Base-by-base conservation (phyloP, 495 filamentous ascomycete species). In the Aspergillus conjunctus region DNA sequence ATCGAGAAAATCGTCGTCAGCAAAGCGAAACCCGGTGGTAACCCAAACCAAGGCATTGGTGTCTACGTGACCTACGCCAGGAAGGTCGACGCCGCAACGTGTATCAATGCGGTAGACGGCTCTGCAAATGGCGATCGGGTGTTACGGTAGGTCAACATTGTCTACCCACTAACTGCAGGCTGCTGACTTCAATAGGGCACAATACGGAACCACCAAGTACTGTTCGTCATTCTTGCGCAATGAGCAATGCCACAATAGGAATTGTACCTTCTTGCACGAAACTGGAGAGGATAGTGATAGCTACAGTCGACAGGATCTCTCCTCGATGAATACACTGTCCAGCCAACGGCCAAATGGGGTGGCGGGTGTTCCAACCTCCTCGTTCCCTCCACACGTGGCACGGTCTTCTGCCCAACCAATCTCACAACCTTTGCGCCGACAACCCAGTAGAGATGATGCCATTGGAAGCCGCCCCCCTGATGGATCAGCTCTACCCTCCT, bases 1-100 rank as follows among this genome's bases (percentile, higher is more conserved):
- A 99, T 99, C 63, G 86, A 94, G 64, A 99, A 99, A 69, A 98
- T 99, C 41, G 96, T 97, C 46, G 96, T 99, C 56, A 97, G 93
- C 78, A 98, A 97, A 71, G 87, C 92, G 2, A 93, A 93, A 71
- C 84, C 86, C 11, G 85, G 86, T 56, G 82, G 86, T 14, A 85
- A 88, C 61, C 85, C 87, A 21, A 82, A 83, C 54, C 89, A 91
- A 61, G 91, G 92, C 1, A 90, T 98, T 8, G 95, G 95, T 31
- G 91, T 99, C 52, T 98, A 99, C 68, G 94, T 99, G 37, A 99
- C 95, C 0, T 99, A 96, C 70, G 86, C 91, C 45, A 88, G 84
- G 54, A 91, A 94, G 70, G 81, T 87, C 44, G 95, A 97, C 77
- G 95, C 95, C 21, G 86, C 85, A 12, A 84, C 80, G 8, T 99